phyloP scores from a whole-genome alignment of 2,329 filamentous ascomycete species.

The Diaporthe sp. region DNA sequence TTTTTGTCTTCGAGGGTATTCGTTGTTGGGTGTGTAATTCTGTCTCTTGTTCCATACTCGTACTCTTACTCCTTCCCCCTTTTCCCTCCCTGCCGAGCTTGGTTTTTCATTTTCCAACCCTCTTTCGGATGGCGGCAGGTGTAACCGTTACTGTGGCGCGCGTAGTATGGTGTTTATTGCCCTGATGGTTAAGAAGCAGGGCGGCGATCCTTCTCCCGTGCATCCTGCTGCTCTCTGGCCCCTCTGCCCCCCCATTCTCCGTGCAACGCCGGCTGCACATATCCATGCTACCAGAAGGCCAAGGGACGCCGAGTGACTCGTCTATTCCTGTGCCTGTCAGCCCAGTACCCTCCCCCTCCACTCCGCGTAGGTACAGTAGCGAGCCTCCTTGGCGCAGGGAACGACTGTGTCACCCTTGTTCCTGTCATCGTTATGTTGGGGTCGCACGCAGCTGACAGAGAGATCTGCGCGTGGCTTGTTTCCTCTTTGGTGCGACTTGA shows the following conservation, averaged over 20 bases:
- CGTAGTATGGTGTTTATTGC: slow-evolving; percentile 17
- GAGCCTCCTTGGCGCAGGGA: slow-evolving; percentile 19
- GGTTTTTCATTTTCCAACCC: background rate
- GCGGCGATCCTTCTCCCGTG: slow-evolving; percentile 13
- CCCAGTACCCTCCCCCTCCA: background rate
- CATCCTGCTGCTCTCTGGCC: background rate
- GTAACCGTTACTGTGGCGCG: slow-evolving; percentile 23
- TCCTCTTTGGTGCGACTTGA: slow-evolving; percentile 10
- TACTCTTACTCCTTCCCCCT: background rate
- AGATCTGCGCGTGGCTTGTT: slow-evolving; percentile 21
- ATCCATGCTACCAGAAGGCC: slow-evolving; percentile 5
- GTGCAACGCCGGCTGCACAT: slow-evolving; percentile 28
- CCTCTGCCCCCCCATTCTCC: background rate
- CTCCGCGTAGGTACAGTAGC: background rate
- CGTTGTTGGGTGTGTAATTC: background rate
- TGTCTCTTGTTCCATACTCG: background rate
- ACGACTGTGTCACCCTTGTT: background rate
- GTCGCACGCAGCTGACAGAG: slow-evolving; percentile 16
- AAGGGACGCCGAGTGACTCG: background rate
- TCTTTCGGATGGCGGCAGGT: slow-evolving; percentile 21
- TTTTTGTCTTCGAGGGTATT: background rate
- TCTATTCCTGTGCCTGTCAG: slow-evolving; percentile 14
- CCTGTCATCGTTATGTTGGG: slow-evolving; percentile 12
- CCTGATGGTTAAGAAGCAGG: slow-evolving; percentile 4
- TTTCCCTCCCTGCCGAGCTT: background rate